Base-by-base conservation (phyloP, 208 protist genomes). In the Crithidia acanthocephali region DNA sequence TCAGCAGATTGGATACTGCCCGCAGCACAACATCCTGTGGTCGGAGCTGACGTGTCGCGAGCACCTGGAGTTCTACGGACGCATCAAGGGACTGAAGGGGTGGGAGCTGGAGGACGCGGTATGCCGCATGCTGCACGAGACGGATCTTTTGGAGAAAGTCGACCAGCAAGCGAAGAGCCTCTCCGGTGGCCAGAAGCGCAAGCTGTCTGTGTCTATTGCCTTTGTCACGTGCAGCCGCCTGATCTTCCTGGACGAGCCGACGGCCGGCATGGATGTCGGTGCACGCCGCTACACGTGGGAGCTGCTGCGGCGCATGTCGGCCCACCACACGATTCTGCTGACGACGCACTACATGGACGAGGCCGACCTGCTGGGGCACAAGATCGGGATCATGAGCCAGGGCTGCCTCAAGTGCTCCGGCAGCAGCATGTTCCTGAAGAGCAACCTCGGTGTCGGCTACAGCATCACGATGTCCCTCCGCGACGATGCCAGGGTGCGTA, bases 321-420 rank as follows among this genome's bases (percentile, higher is more conserved):
- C 45, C 0, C 50, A 42, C 16, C 88, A 80, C 66, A 95, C 81
- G 15, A 91, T 95, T 35, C 25, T 94, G 15, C 71, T 94, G 50
- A 91, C 82, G 53, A 97, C 95, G 30, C 98, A 98, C 76, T 98
- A 88, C 76, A 98, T 99, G 97, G 98, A 99, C 65, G 98, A 99
- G 78, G 98, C 98, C 0, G 98, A 99, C 33, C 60, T 95, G 16
- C 84, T 99, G 11, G 86, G 88, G 32, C 83, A 98, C 68, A 77
- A 81, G 28, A 93, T 99, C 40, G 96, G 83, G 2, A 98, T 99
- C 55, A 84, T 99, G 73, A 78, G 72, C 40, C 42, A 70, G 33
- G 90, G 92, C 50, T 35, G 63, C 13, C 68, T 95, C 25, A 69
- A 82, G 47, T 95, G 90, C 76, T 60, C 72, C 20, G 91, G 91